Evolutionary conservation across 768 basidiomycete genomes (phyloP).

Genomic region (Kwoniella heveanensis): DNA sequence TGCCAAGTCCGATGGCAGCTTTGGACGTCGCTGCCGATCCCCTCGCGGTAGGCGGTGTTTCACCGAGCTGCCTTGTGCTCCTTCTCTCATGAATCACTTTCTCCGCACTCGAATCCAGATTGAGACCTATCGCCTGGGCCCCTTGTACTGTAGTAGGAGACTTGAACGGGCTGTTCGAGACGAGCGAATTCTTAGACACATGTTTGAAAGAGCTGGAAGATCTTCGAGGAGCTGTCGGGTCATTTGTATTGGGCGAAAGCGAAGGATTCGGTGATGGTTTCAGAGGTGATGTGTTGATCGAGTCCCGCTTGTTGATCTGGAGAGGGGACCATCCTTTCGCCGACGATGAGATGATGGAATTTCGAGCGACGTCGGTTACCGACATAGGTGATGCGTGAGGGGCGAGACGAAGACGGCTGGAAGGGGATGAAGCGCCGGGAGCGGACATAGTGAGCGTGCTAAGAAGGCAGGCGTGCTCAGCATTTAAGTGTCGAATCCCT

Average conservation of each 20-base stretch:
- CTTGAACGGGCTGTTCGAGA: constrained; percentile 57
- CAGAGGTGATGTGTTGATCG: constrained; percentile 34
- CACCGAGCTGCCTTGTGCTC: constrained; percentile 22
- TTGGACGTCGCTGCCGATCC: constrained; percentile 40
- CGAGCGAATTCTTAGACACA: constrained; percentile 54
- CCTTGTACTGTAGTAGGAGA: constrained; percentile 38
- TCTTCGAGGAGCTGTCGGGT: constrained; percentile 40
- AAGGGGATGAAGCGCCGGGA: constrained; percentile 23
- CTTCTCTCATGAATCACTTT: constrained; percentile 45
- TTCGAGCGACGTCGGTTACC: constrained; percentile 33
- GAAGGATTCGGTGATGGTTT: constrained; percentile 35
- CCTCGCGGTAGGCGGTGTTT: constrained; percentile 33
- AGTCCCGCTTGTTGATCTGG: constrained; percentile 52
- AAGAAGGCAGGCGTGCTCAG: background rate
- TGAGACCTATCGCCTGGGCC: constrained; percentile 38
- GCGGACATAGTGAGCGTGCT: constrained; percentile 21
- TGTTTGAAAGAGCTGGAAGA: constrained; percentile 57
- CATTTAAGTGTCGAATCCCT: too few species aligned
- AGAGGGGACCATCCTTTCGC: constrained; percentile 56
- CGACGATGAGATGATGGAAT: constrained; percentile 54
- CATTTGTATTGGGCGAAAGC: constrained; percentile 15
- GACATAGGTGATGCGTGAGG: constrained; percentile 24
- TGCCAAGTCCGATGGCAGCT: constrained; percentile 48
- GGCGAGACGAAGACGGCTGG: constrained; percentile 25
- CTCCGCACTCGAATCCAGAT: constrained; percentile 14